phyloP scores from a whole-genome alignment of 768 basidiomycete genomes.

The Phylloporus sp. region DNA sequence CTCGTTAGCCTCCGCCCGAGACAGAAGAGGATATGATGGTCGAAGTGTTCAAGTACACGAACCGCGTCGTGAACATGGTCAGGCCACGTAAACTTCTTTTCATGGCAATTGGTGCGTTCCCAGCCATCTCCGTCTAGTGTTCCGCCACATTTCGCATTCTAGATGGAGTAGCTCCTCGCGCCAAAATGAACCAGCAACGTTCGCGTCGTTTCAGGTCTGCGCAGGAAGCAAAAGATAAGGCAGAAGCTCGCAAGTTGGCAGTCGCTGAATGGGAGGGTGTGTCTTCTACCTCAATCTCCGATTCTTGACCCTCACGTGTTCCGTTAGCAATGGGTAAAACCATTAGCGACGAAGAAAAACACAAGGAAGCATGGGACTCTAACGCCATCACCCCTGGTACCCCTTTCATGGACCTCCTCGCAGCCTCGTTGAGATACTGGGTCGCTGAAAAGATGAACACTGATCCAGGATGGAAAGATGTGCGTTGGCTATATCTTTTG shows the following conservation, averaged over 20 bases:
- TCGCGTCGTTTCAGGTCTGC: slow-evolving; percentile 92
- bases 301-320: not conserved
- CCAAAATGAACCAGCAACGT: slow-evolving; percentile 99
- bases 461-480: slow-evolving; percentile 94
- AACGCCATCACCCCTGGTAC: slow-evolving; percentile 99
- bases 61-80: slow-evolving; percentile 95
- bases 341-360: slow-evolving; percentile 73
- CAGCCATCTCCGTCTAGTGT: not conserved
- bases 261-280: slow-evolving; percentile 81
- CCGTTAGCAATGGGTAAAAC: slow-evolving; percentile 85
- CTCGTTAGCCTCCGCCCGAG: slow-evolving; percentile 79
- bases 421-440: slow-evolving; percentile 90
- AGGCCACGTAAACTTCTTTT: slow-evolving; percentile 91
- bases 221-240: slow-evolving; percentile 93
- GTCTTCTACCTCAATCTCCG: slow-evolving; percentile 11
- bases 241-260: slow-evolving; percentile 78
- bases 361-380: slow-evolving; percentile 89
- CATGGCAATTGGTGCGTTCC: slow-evolving; percentile 88
- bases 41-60: slow-evolving; percentile 94
- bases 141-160: slow-evolving; percentile 2
- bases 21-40: slow-evolving; percentile 99
- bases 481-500: slow-evolving; percentile 29
- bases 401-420: slow-evolving; percentile 94
- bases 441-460: slow-evolving; percentile 91
- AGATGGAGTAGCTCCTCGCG: slow-evolving; percentile 97